Base-by-base conservation (phyloP, 2,329 filamentous ascomycete genomes). In the Huntiella bhutanensis region DNA sequence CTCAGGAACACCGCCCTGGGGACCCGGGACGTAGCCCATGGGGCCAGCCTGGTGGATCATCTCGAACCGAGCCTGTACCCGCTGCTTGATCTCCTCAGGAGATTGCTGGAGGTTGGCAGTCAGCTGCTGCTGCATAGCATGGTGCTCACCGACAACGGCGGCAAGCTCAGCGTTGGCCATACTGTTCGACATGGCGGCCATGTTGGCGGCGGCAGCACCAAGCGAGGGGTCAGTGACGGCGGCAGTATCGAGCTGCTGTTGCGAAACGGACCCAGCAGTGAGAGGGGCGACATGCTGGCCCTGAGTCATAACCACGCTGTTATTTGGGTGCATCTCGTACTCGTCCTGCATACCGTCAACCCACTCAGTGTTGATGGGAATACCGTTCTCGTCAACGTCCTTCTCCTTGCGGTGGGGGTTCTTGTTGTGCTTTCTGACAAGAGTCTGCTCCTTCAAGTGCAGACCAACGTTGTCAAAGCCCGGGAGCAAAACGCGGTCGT, bases 381-480 rank as follows among this genome's bases (percentile, higher is more conserved):
- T 52, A 1, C 62, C 64, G 6, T 62, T 33, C 12, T 54, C 56
- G 32, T 68, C 62, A 3, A 70, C 13, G 41, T 75, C 69, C 4
- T 53, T 51, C 53, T 72, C 71, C 47, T 19, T 60, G 17, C 71
- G 63, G 42, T 62, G 53, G 0, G 70, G 70, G 47, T 75, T 75
- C 55, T 64, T 69, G 46, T 65, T 64, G 6, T 58, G 53, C 2
- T 52, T 55, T 1, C 56, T 58, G 28, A 75, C 57, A 4, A 59
- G 57, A 0, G 58, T 52, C 35, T 58, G 57, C 56, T 75, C 70
- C 57, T 75, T 75, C 50, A 58, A 59, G 12, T 69, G 62, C 11
- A 75, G 59, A 8, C 60, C 57, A 12, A 75, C 65, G 4, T 59
- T 55, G 51, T 75, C 68, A 49, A 75, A 75, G 4, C 62, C 59